A percentile compares a stretch with the other conserved stretches of the same genome.
These are phyloP conservation scores for Scedosporium aurantiacum DNA, from an alignment of 2,329 filamentous ascomycete genomes.

Conservation along the genomic window DNA sequence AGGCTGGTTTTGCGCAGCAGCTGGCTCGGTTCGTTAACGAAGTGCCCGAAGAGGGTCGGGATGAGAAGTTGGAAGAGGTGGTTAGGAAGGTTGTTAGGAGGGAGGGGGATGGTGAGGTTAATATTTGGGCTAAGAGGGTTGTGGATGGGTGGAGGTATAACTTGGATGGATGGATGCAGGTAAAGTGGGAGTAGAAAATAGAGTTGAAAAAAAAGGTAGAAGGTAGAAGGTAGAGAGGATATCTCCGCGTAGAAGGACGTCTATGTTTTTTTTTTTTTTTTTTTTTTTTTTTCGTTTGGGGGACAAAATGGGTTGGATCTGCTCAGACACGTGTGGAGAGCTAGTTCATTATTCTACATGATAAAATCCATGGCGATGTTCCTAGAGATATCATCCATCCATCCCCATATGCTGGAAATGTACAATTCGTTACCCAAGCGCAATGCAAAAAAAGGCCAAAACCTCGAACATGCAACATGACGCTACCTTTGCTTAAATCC, in stretches of 20 bases:
- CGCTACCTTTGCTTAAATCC: neutral
- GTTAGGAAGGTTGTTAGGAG: conserved; percentile 54
- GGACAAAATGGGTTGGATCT: too few relatives aligned
- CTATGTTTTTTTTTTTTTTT: too few relatives aligned
- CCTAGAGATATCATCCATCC: too few relatives aligned
- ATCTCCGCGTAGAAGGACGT: too few relatives aligned
- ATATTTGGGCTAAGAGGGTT: conserved; percentile 12
- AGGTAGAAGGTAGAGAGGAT: neutral
- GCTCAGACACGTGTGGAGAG: too few relatives aligned
- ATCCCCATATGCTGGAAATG: too few relatives aligned
- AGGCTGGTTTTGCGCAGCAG: conserved; percentile 16
- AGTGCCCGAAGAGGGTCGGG: conserved; percentile 73
- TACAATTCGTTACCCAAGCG: neutral
- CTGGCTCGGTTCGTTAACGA: conserved; percentile 38
- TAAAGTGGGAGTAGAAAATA: conserved; percentile 13
- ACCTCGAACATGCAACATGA: neutral
- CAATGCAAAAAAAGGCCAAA: neutral
- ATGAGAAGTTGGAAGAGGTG: conserved; percentile 61
- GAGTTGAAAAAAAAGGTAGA: neutral
- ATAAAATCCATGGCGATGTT: too few relatives aligned
- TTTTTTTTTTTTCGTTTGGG: too few relatives aligned
- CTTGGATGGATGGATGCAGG: conserved; percentile 15
- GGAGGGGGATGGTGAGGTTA: conserved; percentile 5
- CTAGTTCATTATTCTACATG: too few relatives aligned
- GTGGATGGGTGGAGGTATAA: conserved; percentile 15